Evolutionary conservation across 169 alveolate genomes (phyloP), one percentile per base, ranked within the genome.

Genomic region (Eimeria sp.): DNA sequence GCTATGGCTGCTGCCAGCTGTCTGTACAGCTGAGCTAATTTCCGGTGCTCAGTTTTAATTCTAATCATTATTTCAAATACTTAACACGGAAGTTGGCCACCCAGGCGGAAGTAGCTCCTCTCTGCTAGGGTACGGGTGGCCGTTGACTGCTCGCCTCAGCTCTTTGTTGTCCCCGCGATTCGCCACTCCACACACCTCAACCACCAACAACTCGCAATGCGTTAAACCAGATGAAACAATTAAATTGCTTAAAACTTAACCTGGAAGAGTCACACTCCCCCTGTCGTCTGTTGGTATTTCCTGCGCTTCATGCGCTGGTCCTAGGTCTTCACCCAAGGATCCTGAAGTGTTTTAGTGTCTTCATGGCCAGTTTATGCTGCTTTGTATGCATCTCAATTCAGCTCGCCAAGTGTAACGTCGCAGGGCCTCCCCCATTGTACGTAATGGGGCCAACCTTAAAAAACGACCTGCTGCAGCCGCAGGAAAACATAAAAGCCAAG

Each of bases 1-100:
- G 57, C 58, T 73, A 20, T 30, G 10, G 89, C 89, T 80, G 89
- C 70, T 11, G 58, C 61, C 43, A n/a, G 34, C 43, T 65, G 75
- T 65, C 34, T 65, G 45, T 65, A 65, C 75, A 65, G 43, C 75
- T 25, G 43, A 65, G n/a, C 7, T 58, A 40, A 30, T 47, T 76
- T 40, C 34, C 0, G 11, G 61, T 16, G 34, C 11, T 76, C 10
- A 43, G 5, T 76, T 76, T 22, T 27, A 6, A 34, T 72, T 72
- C 16, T n/a, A n/a, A n/a, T 72, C 82, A 72, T 72, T 40, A 6
- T 6, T 76, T 72, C 22, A 25, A 72, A 27, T 40, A n/a, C 82
- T 72, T 40, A 72, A 72, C 82, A 61, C 70, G n/a, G 9, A 5
- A 61, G 70, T 61, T 61, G 11, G n/a, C 18, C n/a, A 4, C 20